Evolutionary conservation across 2,329 filamentous ascomycete species (phyloP).

Genomic region (Stagonosporopsis chrysanthemi): DNA sequence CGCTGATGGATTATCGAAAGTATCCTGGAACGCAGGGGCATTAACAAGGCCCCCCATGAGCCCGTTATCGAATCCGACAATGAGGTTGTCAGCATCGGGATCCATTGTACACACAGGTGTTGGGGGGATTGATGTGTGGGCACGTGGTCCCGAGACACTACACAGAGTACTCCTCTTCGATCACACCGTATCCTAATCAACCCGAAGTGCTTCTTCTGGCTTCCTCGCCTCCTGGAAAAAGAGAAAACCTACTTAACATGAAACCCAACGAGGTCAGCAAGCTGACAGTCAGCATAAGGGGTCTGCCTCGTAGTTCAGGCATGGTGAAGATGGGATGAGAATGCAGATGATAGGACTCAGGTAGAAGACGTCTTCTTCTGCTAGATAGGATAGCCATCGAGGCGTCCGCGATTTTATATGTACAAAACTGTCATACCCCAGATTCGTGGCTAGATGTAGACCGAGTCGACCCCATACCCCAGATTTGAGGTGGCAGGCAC

Average conservation of each 20-base stretch:
- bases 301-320: slow-evolving; percentile 25
- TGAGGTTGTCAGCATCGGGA: no score
- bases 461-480: slow-evolving; percentile 12
- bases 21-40: slow-evolving; percentile 63
- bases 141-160: no score
- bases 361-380: not conserved
- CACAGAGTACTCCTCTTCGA: no score
- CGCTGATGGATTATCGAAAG: slow-evolving; percentile 23
- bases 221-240: no score
- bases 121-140: no score
- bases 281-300: slow-evolving; percentile 29
- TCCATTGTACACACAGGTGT: no score
- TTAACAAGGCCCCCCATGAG: slow-evolving; percentile 74
- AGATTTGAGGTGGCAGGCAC: slow-evolving; percentile 2
- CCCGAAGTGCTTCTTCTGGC: no score
- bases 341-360: not conserved
- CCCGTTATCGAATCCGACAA: slow-evolving; percentile 60
- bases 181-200: no score
- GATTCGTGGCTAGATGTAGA: slow-evolving; percentile 11
- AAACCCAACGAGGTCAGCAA: slow-evolving; percentile 43
- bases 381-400: not conserved
- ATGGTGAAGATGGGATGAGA: slow-evolving; percentile 12
- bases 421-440: slow-evolving; percentile 1
- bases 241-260: slow-evolving; percentile 48
- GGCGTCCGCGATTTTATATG: slow-evolving; percentile 3